Base-by-base conservation (phyloP, 257 asterid genomes). In the Jaltomata sinuosa region DNA sequence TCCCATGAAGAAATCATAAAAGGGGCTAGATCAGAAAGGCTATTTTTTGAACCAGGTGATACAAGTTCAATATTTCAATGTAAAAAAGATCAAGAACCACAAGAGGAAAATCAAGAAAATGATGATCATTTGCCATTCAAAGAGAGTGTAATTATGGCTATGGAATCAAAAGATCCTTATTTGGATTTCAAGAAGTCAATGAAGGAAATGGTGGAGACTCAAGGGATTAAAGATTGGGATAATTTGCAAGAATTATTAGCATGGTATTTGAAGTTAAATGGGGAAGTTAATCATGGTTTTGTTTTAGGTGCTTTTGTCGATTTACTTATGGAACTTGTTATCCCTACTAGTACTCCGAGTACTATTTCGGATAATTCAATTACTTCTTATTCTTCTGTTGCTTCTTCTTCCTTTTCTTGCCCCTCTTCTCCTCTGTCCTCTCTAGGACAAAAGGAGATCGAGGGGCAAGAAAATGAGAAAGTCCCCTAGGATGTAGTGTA, bases 131-230 rank as follows among this genome's bases (percentile, higher is more conserved):
- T 82, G 49, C 93, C 94, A 8, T 89, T 89, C 65, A 87, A 92
- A 85, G 97, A 91, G 27, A 93, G 97, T 53, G 89, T 93, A 83
- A 93, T 92, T 50, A 71, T 94, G 62, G 97, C 94, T 0, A 8
- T 96, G 94, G 97, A 93, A 12, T 94, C 99, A 4, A 92, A 92
- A 0, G 92, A 96, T 83, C 99, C 99, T 16, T 96, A 91, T 80
- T 16, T 79, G 85, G 99, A 96, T 71, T 96, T 96, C 97, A 96
- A 90, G 93, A 90, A 80, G 55, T 96, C 99, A 6, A 96, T 96
- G 95, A 85, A 88, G 49, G 99, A 96, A 47, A 94, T 96, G 99
- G 95, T 96, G 91, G 96, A 94, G 91, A 88, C 87, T 54, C 92
- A 91, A 78, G 98, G 94, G 3, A 12, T 94, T 54, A 88, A 92